A percentile compares a stretch with the other conserved stretches of the same genome.
Conservation (phyloP, 2,329 filamentous ascomycete genomes). For the Ceratocystis albifundus region DNA sequence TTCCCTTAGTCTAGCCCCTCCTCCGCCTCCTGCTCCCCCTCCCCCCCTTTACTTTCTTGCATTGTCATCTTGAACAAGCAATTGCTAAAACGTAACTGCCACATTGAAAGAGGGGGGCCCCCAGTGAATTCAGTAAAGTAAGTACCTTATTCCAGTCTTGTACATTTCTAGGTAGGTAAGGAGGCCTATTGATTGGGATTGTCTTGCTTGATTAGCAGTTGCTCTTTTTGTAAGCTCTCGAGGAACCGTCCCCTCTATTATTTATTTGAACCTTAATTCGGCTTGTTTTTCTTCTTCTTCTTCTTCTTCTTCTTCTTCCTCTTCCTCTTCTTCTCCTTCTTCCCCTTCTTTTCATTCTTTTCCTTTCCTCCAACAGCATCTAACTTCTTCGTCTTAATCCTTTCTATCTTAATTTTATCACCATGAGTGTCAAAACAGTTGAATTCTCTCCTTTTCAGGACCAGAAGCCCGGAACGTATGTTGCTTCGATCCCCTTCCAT, state of each 20-base stretch:
- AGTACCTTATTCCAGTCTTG: neutral
- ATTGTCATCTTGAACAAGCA: constrained; percentile 9
- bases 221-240: neutral
- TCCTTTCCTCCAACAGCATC: neutral
- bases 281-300: constrained; percentile 6
- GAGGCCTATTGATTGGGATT: neutral
- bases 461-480: constrained; percentile 98
- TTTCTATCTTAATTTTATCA: constrained; percentile 26
- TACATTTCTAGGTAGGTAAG: neutral
- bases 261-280: neutral
- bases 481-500: constrained; percentile 29
- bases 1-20: neutral
- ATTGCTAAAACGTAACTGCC: neutral
- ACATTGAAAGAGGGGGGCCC: neutral
- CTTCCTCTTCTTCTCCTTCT: no score
- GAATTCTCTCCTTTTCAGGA: constrained; percentile 77
- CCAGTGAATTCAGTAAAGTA: neutral
- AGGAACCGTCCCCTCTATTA: neutral
- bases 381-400: neutral
- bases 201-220: neutral
- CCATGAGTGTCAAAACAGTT: constrained; percentile 65
- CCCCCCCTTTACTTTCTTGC: neutral
- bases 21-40: no score
- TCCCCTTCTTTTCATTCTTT: constrained; percentile 1
- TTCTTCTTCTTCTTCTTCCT: neutral